phyloP scores from a whole-genome alignment of 2,329 filamentous ascomycete species.

The Hypomyces perniciosus region DNA sequence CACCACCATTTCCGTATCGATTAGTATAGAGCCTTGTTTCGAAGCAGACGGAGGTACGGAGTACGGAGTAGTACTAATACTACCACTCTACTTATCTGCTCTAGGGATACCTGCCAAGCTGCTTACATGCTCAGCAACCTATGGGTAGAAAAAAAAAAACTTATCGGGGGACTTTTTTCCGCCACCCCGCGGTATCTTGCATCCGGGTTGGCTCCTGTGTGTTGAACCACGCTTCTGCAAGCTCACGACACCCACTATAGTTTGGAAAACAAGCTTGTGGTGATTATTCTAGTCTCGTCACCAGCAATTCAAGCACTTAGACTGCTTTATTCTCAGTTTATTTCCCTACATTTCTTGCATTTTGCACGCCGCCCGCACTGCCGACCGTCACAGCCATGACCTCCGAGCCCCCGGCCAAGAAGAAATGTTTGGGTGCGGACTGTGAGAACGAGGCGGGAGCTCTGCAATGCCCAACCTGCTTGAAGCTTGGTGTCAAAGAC shows the following conservation, averaged over 20 bases:
- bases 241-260: no score
- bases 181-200: background rate
- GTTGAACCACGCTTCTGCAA: no score
- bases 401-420: constrained; percentile 48
- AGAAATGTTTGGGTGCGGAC: constrained; percentile 73
- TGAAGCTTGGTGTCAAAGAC: constrained; percentile 80
- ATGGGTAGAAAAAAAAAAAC: background rate
- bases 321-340: no score
- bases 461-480: constrained; percentile 89
- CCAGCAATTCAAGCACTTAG: no score
- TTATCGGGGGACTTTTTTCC: background rate
- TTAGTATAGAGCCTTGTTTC: no score
- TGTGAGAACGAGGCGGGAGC: constrained; percentile 81
- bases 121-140: no score
- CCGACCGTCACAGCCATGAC: constrained; percentile 32
- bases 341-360: background rate
- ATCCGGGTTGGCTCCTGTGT: background rate
- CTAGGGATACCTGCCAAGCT: background rate
- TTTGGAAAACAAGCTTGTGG: no score
- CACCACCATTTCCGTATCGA: no score
- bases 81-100: no score
- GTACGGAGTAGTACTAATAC: no score
- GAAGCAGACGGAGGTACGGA: no score
- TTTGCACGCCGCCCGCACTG: background rate
- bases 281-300: no score